Percentiles rank a stretch among this genome's conserved stretches.
phyloP scores from a whole-genome alignment of 768 basidiomycete species.

The Boletus speciosus region DNA sequence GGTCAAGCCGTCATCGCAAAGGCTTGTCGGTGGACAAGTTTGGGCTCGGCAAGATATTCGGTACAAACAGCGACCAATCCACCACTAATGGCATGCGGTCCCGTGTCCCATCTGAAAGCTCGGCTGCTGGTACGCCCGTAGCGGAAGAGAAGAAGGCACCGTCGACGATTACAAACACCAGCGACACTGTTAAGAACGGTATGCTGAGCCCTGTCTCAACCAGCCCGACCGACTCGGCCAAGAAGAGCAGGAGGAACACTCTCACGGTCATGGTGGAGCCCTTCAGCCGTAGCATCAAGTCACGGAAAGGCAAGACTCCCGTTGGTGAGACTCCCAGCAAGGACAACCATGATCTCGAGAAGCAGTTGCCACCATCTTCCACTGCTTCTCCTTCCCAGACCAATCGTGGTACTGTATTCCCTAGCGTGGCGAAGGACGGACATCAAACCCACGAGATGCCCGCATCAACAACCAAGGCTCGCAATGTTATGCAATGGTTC shows the following conservation, averaged over 20 bases:
- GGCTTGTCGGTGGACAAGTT: constrained; percentile 79
- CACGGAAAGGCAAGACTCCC: constrained; percentile 34
- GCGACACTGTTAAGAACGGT: constrained; percentile 26
- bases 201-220: constrained; percentile 37
- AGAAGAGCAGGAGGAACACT: constrained; percentile 73
- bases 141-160: constrained; percentile 19
- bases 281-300: constrained; percentile 47
- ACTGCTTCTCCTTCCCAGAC: constrained; percentile 29
- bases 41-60: constrained; percentile 73
- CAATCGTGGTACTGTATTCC: constrained; percentile 23
- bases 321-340: constrained; percentile 39
- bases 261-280: constrained; percentile 86
- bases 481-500: constrained; percentile 99
- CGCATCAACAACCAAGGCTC: constrained; percentile 82
- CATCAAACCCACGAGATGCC: constrained; percentile 41
- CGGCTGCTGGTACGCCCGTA: constrained; percentile 21
- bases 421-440: constrained; percentile 26
- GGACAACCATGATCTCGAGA: constrained; percentile 38
- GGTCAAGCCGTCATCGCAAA: constrained; percentile 54
- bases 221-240: constrained; percentile 35
- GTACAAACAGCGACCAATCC: constrained; percentile 36
- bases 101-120: constrained; percentile 43
- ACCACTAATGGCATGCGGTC: constrained; percentile 34
- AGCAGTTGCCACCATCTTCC: constrained; percentile 31
- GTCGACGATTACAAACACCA: neutral